Percentiles rank a stretch among this genome's conserved stretches.
Evolutionary conservation across 441 rosid species (phyloP).

Genomic region (Pelargonium citronellum): DNA sequence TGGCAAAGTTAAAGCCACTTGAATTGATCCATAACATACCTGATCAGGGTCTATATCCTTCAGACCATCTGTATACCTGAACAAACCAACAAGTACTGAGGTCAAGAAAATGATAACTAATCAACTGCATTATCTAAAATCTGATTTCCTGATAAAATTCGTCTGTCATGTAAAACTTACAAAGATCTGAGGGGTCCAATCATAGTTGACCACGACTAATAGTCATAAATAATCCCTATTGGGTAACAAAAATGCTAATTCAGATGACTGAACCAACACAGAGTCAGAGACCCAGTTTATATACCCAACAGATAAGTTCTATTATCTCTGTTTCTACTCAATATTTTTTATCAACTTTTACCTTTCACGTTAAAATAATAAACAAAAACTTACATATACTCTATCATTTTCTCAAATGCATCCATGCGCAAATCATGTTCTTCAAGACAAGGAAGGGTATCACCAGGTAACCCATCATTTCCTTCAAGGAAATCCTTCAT

Average conservation of each 20-base stretch:
- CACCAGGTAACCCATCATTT: constrained; percentile 35
- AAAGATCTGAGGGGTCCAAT: too few relatives aligned
- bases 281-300: too few relatives aligned
- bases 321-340: too few relatives aligned
- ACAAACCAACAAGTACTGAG: constrained; percentile 30
- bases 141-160: too few relatives aligned
- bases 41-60: constrained; percentile 69
- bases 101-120: neutral
- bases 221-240: too few relatives aligned
- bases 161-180: too few relatives aligned
- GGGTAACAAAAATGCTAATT: too few relatives aligned
- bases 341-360: too few relatives aligned
- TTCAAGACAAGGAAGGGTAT: constrained; percentile 60
- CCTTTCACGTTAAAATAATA: too few relatives aligned
- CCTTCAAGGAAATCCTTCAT: constrained; percentile 70
- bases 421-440: constrained; percentile 78
- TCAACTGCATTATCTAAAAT: neutral
- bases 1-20: constrained; percentile 8
- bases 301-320: too few relatives aligned
- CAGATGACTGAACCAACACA: too few relatives aligned
- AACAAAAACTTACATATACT: constrained; percentile 71
- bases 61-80: constrained; percentile 93
- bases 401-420: constrained; percentile 83
- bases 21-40: constrained; percentile 31
- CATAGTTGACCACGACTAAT: too few relatives aligned